Evolutionary conservation across 2,329 filamentous ascomycete genomes (phyloP).

Genomic region (Claviceps arundinis): DNA sequence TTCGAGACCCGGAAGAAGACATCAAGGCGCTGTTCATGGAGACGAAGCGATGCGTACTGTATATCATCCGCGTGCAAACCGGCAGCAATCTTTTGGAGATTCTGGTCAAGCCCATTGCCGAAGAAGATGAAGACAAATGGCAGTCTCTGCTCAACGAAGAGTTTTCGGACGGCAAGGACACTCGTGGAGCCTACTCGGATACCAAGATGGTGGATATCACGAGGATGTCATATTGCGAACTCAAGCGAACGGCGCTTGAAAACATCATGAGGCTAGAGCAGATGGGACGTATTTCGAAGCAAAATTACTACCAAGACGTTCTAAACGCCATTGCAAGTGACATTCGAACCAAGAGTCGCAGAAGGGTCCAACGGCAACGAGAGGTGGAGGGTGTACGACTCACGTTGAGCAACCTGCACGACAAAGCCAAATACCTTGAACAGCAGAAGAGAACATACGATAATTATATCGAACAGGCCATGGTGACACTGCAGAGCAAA

Average conservation of each 20-base stretch:
- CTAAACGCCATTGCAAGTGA: slow-evolving; percentile 93
- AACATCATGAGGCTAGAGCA: slow-evolving; percentile 86
- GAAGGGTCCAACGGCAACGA: slow-evolving; percentile 79
- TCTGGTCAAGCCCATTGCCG: slow-evolving; percentile 73
- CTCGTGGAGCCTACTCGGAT: slow-evolving; percentile 80
- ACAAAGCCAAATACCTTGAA: slow-evolving; percentile 85
- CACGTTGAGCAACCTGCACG: slow-evolving; percentile 61
- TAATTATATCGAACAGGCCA: slow-evolving; percentile 97
- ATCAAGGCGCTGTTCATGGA: slow-evolving; percentile 93
- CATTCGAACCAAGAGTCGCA: slow-evolving; percentile 91
- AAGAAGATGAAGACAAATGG: slow-evolving; percentile 88
- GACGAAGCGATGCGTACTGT: slow-evolving; percentile 91
- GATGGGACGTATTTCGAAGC: slow-evolving; percentile 71
- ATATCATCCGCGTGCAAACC: slow-evolving; percentile 93
- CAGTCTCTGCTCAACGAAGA: slow-evolving; percentile 69
- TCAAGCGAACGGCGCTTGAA: slow-evolving; percentile 86
- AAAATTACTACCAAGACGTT: slow-evolving; percentile 95
- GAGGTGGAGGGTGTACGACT: slow-evolving; percentile 75
- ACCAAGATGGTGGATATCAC: slow-evolving; percentile 81
- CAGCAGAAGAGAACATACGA: slow-evolving; percentile 96
- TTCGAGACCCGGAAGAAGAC: slow-evolving; percentile 86
- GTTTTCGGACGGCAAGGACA: slow-evolving; percentile 50
- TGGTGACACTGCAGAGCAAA: slow-evolving; percentile 92
- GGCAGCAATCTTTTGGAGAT: slow-evolving; percentile 90
- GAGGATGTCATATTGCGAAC: slow-evolving; percentile 75